Evolutionary conservation across 1,284 basidiomycete species (phyloP).

Genomic region (Ustilago nuda): DNA sequence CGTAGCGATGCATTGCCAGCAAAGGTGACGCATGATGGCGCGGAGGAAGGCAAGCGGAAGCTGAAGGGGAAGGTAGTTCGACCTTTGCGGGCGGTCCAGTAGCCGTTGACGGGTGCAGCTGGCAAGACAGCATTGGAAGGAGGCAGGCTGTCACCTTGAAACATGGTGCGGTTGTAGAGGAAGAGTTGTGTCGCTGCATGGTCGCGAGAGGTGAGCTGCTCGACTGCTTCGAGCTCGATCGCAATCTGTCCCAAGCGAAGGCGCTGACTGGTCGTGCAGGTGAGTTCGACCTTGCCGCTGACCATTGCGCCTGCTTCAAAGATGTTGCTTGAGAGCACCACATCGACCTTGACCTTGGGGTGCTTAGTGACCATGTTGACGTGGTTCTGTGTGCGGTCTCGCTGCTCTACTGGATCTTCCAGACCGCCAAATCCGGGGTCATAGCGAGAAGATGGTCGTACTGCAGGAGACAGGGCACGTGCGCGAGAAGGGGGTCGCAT

Average conservation of each 20-base stretch:
- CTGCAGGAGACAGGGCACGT: conserved; percentile 29
- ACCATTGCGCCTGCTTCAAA: conserved; percentile 59
- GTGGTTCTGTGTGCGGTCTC: conserved; percentile 44
- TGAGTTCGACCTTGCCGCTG: conserved; percentile 62
- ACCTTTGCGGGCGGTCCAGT: conserved; percentile 64
- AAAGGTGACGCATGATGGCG: conserved; percentile 59
- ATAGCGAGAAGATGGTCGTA: conserved; percentile 33
- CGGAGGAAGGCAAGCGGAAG: conserved; percentile 56
- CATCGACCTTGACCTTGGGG: conserved; percentile 60
- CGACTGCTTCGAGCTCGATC: conserved; percentile 57
- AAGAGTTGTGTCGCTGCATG: conserved; percentile 63
- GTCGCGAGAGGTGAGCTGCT: conserved; percentile 63
- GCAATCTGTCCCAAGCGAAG: conserved; percentile 63
- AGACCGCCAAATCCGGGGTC: conserved; percentile 43
- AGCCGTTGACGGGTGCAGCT: conserved; percentile 55
- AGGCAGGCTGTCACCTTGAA: conserved; percentile 62
- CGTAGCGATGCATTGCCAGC: conserved; percentile 60
- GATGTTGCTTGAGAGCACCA: conserved; percentile 52
- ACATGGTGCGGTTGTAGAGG: conserved; percentile 62
- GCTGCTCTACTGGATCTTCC: conserved; percentile 29
- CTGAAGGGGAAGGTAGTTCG: conserved; percentile 62
- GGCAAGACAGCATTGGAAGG: conserved; percentile 64
- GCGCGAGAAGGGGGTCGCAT: conserved; percentile 27
- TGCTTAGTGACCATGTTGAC: conserved; percentile 64
- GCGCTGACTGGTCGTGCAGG: conserved; percentile 57